These are phyloP conservation scores for Rhizopogon vesiculosus DNA, from an alignment of 768 basidiomycete genomes.

Conservation along the genomic window DNA sequence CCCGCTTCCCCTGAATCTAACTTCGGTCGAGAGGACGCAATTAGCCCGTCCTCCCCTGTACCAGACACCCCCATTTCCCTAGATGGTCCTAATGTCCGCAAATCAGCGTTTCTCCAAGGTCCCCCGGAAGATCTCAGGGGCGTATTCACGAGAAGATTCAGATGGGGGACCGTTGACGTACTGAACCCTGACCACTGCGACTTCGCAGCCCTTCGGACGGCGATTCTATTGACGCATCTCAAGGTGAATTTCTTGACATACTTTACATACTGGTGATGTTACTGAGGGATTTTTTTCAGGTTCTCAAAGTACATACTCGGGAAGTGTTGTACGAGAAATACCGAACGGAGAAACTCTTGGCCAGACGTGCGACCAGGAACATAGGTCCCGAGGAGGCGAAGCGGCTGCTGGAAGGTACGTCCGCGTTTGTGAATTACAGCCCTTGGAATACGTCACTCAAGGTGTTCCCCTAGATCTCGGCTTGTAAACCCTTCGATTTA, in stretches of 20 bases:
- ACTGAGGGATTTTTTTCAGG: constrained; percentile 35
- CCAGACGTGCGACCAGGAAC: constrained; percentile 74
- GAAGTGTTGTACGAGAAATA: constrained; percentile 93
- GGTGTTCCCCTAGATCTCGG: constrained; percentile 36
- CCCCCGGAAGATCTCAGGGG: constrained; percentile 70
- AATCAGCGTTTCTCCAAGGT: constrained; percentile 31
- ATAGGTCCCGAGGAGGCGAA: constrained; percentile 74
- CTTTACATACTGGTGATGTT: constrained; percentile 1
- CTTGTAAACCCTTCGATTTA: constrained; percentile 27
- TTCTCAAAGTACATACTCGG: constrained; percentile 77
- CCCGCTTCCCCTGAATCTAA: constrained; percentile 17
- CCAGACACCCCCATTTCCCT: constrained; percentile 29
- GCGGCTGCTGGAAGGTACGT: constrained; percentile 67
- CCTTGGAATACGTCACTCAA: constrained; percentile 19
- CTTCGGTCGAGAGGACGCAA: constrained; percentile 13
- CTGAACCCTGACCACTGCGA: constrained; percentile 85
- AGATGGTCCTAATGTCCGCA: constrained; percentile 34
- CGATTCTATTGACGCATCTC: constrained; percentile 80
- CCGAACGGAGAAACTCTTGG: constrained; percentile 86
- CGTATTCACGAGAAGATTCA: constrained; percentile 70
- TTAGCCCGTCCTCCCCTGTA: constrained; percentile 13
- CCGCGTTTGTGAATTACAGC: not conserved
- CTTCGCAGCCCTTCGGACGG: constrained; percentile 79
- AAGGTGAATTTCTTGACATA: constrained; percentile 49
- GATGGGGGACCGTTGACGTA: constrained; percentile 89